Evolutionary conservation across 208 protist species (phyloP), one percentile per base, ranked within the genome.

Genomic region (Wallacemonas sp.): DNA sequence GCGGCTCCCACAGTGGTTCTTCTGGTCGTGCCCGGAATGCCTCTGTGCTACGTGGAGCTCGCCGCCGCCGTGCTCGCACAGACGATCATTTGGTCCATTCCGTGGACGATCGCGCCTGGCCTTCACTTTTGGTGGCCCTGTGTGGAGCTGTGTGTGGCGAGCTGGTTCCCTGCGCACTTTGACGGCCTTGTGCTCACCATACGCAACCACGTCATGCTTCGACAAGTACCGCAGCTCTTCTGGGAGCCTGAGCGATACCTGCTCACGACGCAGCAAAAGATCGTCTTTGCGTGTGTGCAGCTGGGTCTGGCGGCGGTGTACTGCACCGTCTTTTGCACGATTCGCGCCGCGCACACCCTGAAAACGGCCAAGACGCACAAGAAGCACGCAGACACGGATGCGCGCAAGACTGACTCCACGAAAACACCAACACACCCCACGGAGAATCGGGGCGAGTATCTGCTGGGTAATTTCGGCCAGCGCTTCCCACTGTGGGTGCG

Each of bases 121-220:
- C 74, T 80, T 59, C 30, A 60, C 45, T 87, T 81, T 60, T 76
- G 68, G 26, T 71, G 59, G 53, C 30, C 73, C 5, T 71, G 65
- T 45, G 59, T 68, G 37, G 19, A 78, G 26, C 8, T 77, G 8
- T 33, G 24, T 17, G 63, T 71, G 24, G 33, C 73, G 24, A n/a
- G 58, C 17, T 53, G 58, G 27, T 85, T 83, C 13, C 67, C 79
- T 0, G 50, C 83, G 2, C 83, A 93, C 59, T 85, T 89, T 70
- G 79, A 93, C 39, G 87, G 87, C 1, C 48, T 86, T 0, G 66
- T 76, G 3, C 54, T 91, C 26, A 77, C 76, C n/a, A 53, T 89
- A 22, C 67, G 87, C 52, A 93, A 93, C 41, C 42, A 70, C 27
- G 29, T 91, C 45, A 70, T 88, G 54, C 55, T 87, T 27, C 59